phyloP scores from a whole-genome alignment of 1,139 yeast genomes.

The Suhomyces bokatorum region DNA sequence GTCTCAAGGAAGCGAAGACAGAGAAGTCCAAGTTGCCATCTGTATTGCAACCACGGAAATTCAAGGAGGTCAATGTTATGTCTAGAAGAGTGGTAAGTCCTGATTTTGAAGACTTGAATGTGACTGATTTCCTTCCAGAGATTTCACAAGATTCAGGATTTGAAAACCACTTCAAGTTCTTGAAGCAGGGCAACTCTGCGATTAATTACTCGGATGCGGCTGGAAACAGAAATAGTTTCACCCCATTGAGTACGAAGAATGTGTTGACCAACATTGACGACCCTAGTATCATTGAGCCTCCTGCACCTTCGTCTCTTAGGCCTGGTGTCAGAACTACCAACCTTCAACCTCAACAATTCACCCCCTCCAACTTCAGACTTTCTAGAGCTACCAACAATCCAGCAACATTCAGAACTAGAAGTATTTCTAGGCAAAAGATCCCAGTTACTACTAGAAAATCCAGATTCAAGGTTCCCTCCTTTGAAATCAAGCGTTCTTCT shows the following conservation, averaged over 20 bases:
- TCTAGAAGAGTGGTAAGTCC: slow-evolving; percentile 46
- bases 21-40: slow-evolving; percentile 21
- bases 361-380: slow-evolving; percentile 6
- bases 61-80: slow-evolving; percentile 46
- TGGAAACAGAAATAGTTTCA: slow-evolving; percentile 25
- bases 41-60: slow-evolving; percentile 31
- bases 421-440: slow-evolving; percentile 7
- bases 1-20: slow-evolving; percentile 1
- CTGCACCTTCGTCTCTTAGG: slow-evolving; percentile 17
- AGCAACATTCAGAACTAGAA: slow-evolving; percentile 7
- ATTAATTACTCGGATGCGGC: slow-evolving; percentile 22
- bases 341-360: slow-evolving; percentile 9
- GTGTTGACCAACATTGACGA: slow-evolving; percentile 29
- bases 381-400: slow-evolving; percentile 10
- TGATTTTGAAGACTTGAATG: slow-evolving; percentile 38
- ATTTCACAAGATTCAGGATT: slow-evolving; percentile 51
- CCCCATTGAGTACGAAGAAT: slow-evolving; percentile 34
- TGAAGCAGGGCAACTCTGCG: slow-evolving; percentile 22
- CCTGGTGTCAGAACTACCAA: slow-evolving; percentile 10
- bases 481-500: slow-evolving; percentile 42
- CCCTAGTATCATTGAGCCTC: slow-evolving; percentile 24
- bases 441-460: slow-evolving; percentile 19
- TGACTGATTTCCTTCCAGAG: slow-evolving; percentile 47
- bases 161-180: slow-evolving; percentile 37
- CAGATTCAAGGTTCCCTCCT: slow-evolving; percentile 45